Evolutionary conservation across 2,329 filamentous ascomycete genomes (phyloP), one percentile per base, ranked within the genome.

Genomic region (Monosporascus cannonballus): DNA sequence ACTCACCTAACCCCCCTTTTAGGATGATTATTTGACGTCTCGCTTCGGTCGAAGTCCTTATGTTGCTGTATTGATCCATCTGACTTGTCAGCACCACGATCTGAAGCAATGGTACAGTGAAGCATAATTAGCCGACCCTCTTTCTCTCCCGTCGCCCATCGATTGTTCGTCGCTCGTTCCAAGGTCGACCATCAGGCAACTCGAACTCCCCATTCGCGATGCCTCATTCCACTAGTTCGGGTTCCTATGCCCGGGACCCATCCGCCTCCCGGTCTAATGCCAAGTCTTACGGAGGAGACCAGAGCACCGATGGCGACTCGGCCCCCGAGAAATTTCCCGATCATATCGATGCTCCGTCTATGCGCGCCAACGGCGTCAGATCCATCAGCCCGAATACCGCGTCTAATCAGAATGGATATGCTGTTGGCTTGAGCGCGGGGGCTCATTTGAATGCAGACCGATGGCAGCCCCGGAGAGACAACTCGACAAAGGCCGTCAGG

Each of bases 301-400:
- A 48, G 38, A 64, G 66, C 20, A 54, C 49, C 48, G 63, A 66
- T 9, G 15, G 54, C 45, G 56, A 59, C 49, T 63, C 64, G 24
- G 66, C 66, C 24, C 62, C 68, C 47, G 66, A 69, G 59, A 69
- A 69, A 42, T 69, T 69, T 48, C 66, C 66, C 46, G 66, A 69
- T 44, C 65, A 68, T 49, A 60, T 69, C 59, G 66, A 69, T 50
- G 60, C 64, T 46, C 64, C 66, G 11, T 59, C 64, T 24, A 64
- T 67, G 64, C 65, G 64, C 58, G 59, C 59, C 51, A 55, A 58
- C 48, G 59, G 55, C 52, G 54, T 55, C 7, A 59, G 65, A 48
- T 56, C 65, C 6, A 56, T 61, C 30, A 66, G 64, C 46, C 64
- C 66, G 7, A 51, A 47, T 25, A 50, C 52, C 30, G 48, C 45